Conservation (phyloP, 306 rosid species). For the Acacia crassicarpa region DNA sequence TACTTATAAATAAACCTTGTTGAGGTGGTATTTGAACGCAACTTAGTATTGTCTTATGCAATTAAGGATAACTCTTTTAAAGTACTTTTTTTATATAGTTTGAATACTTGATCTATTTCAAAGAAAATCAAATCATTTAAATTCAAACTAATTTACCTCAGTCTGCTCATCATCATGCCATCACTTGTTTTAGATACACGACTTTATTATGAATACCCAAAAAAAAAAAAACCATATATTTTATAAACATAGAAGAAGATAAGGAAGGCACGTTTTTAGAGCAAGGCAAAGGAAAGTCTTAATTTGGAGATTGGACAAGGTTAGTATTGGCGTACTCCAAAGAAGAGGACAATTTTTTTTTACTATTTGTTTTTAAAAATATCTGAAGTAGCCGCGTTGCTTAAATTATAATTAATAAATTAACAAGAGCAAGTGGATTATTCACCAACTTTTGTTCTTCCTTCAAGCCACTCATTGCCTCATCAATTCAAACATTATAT, state of each 20-base stretch:
- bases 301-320: background rate
- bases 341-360: background rate
- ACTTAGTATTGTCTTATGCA: too few species aligned
- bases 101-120: background rate
- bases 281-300: background rate
- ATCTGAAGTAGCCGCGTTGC: background rate
- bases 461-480: background rate
- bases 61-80: too few species aligned
- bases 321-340: constrained; percentile 5
- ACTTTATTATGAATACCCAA: background rate
- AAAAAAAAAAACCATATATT: background rate
- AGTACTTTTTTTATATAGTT: background rate
- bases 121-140: background rate
- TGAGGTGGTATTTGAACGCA: background rate
- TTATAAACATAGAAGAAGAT: background rate
- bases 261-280: background rate
- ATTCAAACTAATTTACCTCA: background rate
- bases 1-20: too few species aligned
- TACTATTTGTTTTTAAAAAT: background rate
- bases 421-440: background rate
- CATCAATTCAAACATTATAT: background rate
- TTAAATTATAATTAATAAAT: background rate
- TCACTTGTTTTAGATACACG: background rate
- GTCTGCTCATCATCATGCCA: background rate
- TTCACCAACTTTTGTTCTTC: background rate